These are phyloP conservation scores for Olyra latifolia DNA, from an alignment of 176 grass and related monocot genomes.

Conservation along the genomic window DNA sequence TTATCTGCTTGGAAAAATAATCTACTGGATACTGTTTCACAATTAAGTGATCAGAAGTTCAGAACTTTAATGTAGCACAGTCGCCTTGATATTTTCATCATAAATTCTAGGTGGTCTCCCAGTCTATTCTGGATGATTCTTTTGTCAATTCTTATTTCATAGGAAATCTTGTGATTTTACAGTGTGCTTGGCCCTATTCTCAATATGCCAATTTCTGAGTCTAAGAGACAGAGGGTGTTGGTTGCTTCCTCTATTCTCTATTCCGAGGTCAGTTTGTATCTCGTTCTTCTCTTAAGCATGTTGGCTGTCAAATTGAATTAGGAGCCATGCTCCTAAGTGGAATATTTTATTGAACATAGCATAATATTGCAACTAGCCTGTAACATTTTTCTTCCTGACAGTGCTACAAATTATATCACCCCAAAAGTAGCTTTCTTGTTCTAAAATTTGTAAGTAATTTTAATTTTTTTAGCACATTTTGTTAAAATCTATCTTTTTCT, in stretches of 20 bases:
- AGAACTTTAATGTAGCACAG: constrained; percentile 19
- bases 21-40: background rate
- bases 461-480: background rate
- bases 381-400: background rate
- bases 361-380: background rate
- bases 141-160: constrained; percentile 40
- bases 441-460: background rate
- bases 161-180: constrained; percentile 51
- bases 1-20: background rate
- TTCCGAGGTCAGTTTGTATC: constrained; percentile 75
- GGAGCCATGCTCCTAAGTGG: background rate
- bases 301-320: constrained; percentile 11
- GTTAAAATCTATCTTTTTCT: background rate
- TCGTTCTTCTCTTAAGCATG: constrained; percentile 29
- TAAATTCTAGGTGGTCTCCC: constrained; percentile 18
- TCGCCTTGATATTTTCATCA: constrained; percentile 13
- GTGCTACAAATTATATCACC: background rate
- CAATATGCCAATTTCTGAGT: constrained; percentile 93
- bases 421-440: background rate
- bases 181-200: constrained; percentile 98
- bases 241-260: constrained; percentile 96
- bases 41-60: constrained; percentile 15
- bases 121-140: constrained; percentile 1
- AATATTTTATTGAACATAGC: background rate
- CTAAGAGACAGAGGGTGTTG: constrained; percentile 93